Conservation (phyloP, 2,329 filamentous ascomycete genomes). For the Orbilia brochopaga region DNA sequence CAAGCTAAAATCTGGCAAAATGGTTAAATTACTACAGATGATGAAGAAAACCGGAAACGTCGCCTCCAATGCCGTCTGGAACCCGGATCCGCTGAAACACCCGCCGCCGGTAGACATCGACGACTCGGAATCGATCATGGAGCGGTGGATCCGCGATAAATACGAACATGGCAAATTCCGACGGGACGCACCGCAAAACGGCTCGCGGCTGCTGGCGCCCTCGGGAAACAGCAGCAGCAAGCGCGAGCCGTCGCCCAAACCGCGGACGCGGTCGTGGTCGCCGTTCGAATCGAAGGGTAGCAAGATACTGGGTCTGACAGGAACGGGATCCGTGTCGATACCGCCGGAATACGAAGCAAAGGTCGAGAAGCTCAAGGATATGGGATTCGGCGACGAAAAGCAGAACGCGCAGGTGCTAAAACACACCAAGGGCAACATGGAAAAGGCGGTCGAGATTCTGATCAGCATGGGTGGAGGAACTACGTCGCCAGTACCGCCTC, state of each 20-base stretch:
- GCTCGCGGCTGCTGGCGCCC: constrained; percentile 63
- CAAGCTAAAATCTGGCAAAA: constrained; percentile 34
- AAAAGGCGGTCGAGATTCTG: constrained; percentile 83
- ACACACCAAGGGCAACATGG: constrained; percentile 81
- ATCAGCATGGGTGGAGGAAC: constrained; percentile 72
- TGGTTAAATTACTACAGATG: constrained; percentile 65
- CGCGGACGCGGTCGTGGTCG: constrained; percentile 34
- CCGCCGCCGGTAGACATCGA: constrained; percentile 88
- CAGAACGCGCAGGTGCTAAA: constrained; percentile 82
- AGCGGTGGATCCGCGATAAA: constrained; percentile 92
- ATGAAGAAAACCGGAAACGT: constrained; percentile 93
- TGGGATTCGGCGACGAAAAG: constrained; percentile 87
- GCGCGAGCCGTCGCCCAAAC: constrained; percentile 39
- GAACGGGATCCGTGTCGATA: constrained; percentile 52
- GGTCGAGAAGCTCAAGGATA: constrained; percentile 76
- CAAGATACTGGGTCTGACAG: constrained; percentile 52
- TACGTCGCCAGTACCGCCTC: constrained; percentile 64
- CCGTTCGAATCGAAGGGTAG: constrained; percentile 52
- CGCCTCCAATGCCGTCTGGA: constrained; percentile 85
- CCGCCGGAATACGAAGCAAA: constrained; percentile 63
- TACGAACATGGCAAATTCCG: constrained; percentile 72
- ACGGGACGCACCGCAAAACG: constrained; percentile 59
- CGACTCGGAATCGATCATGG: constrained; percentile 92
- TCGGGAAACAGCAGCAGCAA: constrained; percentile 61
- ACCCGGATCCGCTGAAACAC: constrained; percentile 80